Conservation (phyloP, 495 filamentous ascomycete species). For the Podospora fimiseda region DNA sequence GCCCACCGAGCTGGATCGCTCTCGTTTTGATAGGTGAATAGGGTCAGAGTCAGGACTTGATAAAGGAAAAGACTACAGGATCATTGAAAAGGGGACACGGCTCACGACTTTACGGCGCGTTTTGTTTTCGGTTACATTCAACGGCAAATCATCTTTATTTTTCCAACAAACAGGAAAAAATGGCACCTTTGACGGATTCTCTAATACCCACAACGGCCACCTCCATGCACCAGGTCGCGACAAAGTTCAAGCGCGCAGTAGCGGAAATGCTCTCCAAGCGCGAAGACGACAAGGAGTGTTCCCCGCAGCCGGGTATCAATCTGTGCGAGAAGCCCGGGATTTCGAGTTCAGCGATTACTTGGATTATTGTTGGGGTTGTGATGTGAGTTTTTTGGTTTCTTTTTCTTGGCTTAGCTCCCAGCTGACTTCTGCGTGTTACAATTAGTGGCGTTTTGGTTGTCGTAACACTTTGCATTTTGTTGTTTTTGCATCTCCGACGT, state of each 20-base stretch:
- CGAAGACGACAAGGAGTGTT: slow-evolving; percentile 13
- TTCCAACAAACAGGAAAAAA: neutral
- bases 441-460: slow-evolving; percentile 18
- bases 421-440: neutral
- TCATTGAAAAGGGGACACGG: neutral
- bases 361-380: slow-evolving; percentile 21
- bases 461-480: slow-evolving; percentile 10
- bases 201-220: neutral
- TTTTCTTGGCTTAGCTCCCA: neutral
- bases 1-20: neutral
- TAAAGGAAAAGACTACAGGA: neutral
- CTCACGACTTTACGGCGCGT: too few species aligned
- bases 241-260: slow-evolving; percentile 12
- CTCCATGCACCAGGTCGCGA: neutral
- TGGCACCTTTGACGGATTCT: slow-evolving; percentile 2
- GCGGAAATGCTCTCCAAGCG: slow-evolving; percentile 13
- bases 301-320: slow-evolving; percentile 9
- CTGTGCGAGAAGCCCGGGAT: slow-evolving; percentile 26
- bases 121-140: too few species aligned
- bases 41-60: neutral
- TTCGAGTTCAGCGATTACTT: slow-evolving; percentile 15
- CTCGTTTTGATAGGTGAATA: neutral
- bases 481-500: slow-evolving; percentile 21
- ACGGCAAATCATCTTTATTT: too few species aligned
- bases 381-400: slow-evolving; percentile 15